A percentile compares a stretch with the other conserved stretches of the same genome.
Conservation (phyloP, 768 basidiomycete genomes). For the Epithele typhae region DNA sequence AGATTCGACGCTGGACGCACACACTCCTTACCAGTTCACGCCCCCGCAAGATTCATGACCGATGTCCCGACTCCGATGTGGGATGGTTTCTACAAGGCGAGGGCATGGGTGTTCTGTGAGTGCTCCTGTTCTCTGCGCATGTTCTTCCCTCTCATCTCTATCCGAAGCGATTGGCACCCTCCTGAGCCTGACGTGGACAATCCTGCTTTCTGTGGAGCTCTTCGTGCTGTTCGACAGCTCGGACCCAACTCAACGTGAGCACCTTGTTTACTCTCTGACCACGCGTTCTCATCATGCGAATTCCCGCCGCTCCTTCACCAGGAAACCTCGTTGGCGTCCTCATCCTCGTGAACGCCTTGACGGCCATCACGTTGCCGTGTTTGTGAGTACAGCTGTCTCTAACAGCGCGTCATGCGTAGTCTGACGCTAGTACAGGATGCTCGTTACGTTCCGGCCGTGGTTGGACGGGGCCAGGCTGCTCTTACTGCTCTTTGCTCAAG, state of each 20-base stretch:
- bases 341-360: slow-evolving; percentile 22
- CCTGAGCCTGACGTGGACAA: slow-evolving; percentile 45
- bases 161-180: slow-evolving; percentile 44
- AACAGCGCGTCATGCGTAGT: not conserved
- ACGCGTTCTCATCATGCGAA: too few relatives aligned
- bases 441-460: slow-evolving; percentile 47
- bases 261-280: not conserved
- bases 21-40: not conserved
- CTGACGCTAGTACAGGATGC: slow-evolving; percentile 30
- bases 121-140: not conserved
- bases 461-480: slow-evolving; percentile 48
- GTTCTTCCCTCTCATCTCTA: too few relatives aligned
- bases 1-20: too few relatives aligned
- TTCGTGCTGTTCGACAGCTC: slow-evolving; percentile 44
- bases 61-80: slow-evolving; percentile 19
- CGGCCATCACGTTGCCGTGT: slow-evolving; percentile 27
- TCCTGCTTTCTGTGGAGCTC: slow-evolving; percentile 41
- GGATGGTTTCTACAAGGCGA: slow-evolving; percentile 21
- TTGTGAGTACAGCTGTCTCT: slow-evolving; percentile 31
- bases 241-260: slow-evolving; percentile 44
- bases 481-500: slow-evolving; percentile 41
- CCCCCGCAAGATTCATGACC: not conserved
- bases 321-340: slow-evolving; percentile 44
- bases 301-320: slow-evolving; percentile 17
- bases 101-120: slow-evolving; percentile 24